Base-by-base conservation (phyloP, 257 asterid genomes). In the Plantago ovata region DNA sequence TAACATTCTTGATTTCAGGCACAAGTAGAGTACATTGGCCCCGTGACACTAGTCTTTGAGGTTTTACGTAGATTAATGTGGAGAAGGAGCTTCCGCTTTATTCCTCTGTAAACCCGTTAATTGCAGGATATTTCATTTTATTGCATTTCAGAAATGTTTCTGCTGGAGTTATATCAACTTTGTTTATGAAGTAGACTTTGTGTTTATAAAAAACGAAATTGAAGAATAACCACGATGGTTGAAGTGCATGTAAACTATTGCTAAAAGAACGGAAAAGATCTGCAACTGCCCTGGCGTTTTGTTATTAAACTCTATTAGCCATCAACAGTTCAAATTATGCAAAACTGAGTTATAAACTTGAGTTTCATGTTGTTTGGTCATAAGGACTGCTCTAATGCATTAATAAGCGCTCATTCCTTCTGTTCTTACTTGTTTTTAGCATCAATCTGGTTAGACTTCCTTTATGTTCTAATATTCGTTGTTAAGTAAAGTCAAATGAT, bases 21-120 rank as follows among this genome's bases (percentile, higher is more conserved):
- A 75, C 72, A 68, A 74, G 63, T 61, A 65, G 57, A 58, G 61
- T 59, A 42, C 42, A 20, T 20, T 47, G 28, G 43, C 32, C 43
- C 40, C 42, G 9, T 45, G 72, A 67, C 16, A 24, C 61, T 55
- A 56, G 32, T 63, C 62, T 64, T 62, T 55, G 53, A 40, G 67
- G 65, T 69, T 42, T 36, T 62, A 19, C 50, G 59, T 40, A 38
- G 64, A 57, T 56, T 47, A 67, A 60, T 61, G 21, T 41, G 59
- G 47, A 61, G 55, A 62, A 45, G 62, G 66, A 59, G 56, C 48
- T 49, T 66, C 73, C 48, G 38, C 43, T 18, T 52, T 51, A 39
- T 38, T 41, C 56, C 50, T 58, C 38, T 40, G 20, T 60, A 9
- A 14, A 42, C 33, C 23, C 38, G 44, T 44, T 40, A 51, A 16